Percentiles rank a stretch among this genome's conserved stretches.
These are phyloP conservation scores for Capillidium rhysosporum DNA, from an alignment of 371 early-diverging fungal species.

Conservation along the genomic window DNA sequence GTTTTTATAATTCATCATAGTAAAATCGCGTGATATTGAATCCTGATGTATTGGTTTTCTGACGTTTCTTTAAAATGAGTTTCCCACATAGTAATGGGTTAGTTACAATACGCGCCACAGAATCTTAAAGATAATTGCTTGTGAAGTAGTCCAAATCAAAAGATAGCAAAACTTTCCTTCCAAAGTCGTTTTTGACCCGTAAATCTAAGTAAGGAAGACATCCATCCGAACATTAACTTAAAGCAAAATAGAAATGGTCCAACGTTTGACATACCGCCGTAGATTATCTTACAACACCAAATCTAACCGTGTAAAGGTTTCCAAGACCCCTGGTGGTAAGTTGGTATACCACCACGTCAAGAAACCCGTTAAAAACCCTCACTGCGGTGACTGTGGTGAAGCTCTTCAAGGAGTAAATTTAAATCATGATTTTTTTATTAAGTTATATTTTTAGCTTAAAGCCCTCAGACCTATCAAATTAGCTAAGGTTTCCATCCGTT, in stretches of 20 bases:
- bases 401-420: constrained; percentile 54
- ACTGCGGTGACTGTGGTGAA: constrained; percentile 95
- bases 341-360: constrained; percentile 76
- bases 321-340: constrained; percentile 96
- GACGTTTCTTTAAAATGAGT: too few species aligned
- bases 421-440: constrained; percentile 2
- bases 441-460: constrained; percentile 35
- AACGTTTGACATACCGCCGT: constrained; percentile 94
- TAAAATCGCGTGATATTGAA: too few species aligned
- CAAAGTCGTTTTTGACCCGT: too few species aligned
- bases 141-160: too few species aligned
- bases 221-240: background rate
- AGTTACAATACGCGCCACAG: too few species aligned
- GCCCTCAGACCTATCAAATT: constrained; percentile 83
- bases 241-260: constrained; percentile 40
- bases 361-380: constrained; percentile 82
- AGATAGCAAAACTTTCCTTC: too few species aligned
- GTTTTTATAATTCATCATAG: too few species aligned
- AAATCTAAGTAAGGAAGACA: too few species aligned
- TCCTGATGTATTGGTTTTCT: too few species aligned
- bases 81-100: too few species aligned
- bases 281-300: constrained; percentile 97
- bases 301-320: constrained; percentile 87
- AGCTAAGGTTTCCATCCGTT: constrained; percentile 72
- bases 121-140: too few species aligned